A percentile compares a stretch with the other conserved stretches of the same genome.
Evolutionary conservation across 2,329 filamentous ascomycete genomes (phyloP).

Genomic region (Alternaria sp.): DNA sequence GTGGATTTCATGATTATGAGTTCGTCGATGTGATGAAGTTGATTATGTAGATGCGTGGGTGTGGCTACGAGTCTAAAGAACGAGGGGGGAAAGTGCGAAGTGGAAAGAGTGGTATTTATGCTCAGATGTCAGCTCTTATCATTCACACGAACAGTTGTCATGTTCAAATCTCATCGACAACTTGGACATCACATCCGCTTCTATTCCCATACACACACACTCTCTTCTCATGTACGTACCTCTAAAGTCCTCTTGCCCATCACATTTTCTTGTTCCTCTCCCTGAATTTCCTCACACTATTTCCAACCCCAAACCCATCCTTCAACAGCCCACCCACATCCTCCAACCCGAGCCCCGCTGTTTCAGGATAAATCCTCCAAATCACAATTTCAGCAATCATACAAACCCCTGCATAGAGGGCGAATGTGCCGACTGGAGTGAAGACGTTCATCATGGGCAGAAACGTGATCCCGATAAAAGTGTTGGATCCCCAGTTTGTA

Average conservation of each 20-base stretch:
- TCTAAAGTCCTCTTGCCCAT: not conserved
- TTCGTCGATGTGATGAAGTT: not conserved
- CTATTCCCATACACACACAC: not conserved
- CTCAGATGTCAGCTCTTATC: not conserved
- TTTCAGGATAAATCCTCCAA: constrained; percentile 85
- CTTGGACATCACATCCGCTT: not conserved
- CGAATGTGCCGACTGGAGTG: constrained; percentile 79
- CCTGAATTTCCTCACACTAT: constrained; percentile 38
- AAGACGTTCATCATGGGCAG: constrained; percentile 83
- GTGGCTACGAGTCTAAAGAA: not conserved
- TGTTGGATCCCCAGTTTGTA: constrained; percentile 90
- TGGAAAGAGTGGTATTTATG: not conserved
- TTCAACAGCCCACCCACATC: constrained; percentile 77
- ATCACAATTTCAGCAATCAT: constrained; percentile 71
- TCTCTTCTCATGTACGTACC: not conserved
- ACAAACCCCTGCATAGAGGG: constrained; percentile 79
- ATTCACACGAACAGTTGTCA: not conserved
- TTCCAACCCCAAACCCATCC: constrained; percentile 71
- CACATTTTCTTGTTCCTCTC: constrained; percentile 15
- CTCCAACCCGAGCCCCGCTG: constrained; percentile 80
- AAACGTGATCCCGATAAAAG: constrained; percentile 85
- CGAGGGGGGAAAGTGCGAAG: no score
- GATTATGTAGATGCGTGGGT: not conserved
- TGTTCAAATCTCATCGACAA: not conserved
- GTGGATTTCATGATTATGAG: not conserved